Evolutionary conservation across 257 asterid species (phyloP).

Genomic region (Gynochthodes officinalis): DNA sequence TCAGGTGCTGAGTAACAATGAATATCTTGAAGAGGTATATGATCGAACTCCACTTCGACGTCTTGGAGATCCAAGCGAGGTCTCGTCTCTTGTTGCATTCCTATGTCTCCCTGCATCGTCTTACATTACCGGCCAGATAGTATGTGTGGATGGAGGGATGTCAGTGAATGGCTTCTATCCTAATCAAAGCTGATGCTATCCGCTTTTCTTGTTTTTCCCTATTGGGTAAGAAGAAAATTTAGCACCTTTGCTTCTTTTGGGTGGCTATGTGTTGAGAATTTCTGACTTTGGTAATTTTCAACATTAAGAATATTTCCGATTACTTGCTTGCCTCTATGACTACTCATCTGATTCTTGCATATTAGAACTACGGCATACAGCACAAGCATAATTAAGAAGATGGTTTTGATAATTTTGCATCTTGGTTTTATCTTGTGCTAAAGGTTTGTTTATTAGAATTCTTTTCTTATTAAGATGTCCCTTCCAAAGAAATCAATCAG

Average conservation of each 20-base stretch:
- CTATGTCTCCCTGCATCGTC: slow-evolving; percentile 75
- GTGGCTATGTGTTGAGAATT: too few relatives aligned
- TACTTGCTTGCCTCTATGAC: too few relatives aligned
- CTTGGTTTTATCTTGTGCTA: too few relatives aligned
- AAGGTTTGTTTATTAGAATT: too few relatives aligned
- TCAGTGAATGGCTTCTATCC: slow-evolving; percentile 62
- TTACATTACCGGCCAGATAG: slow-evolving; percentile 60
- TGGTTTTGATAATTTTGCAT: too few relatives aligned
- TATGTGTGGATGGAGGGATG: slow-evolving; percentile 72
- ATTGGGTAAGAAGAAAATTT: neutral
- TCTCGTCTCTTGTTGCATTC: slow-evolving; percentile 61
- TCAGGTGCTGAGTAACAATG: slow-evolving; percentile 45
- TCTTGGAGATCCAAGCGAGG: slow-evolving; percentile 67
- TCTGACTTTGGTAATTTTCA: too few relatives aligned
- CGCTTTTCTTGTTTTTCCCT: neutral
- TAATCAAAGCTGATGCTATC: slow-evolving; percentile 1
- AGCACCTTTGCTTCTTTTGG: too few relatives aligned
- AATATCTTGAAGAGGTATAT: slow-evolving; percentile 51
- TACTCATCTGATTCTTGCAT: too few relatives aligned
- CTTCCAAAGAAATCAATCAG: too few relatives aligned
- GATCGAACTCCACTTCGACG: slow-evolving; percentile 61
- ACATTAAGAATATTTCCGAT: neutral
- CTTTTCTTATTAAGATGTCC: too few relatives aligned
- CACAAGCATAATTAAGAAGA: too few relatives aligned
- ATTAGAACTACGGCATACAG: too few relatives aligned